Conservation (phyloP, 208 protist species). For the Tritrichomonas musculus region DNA sequence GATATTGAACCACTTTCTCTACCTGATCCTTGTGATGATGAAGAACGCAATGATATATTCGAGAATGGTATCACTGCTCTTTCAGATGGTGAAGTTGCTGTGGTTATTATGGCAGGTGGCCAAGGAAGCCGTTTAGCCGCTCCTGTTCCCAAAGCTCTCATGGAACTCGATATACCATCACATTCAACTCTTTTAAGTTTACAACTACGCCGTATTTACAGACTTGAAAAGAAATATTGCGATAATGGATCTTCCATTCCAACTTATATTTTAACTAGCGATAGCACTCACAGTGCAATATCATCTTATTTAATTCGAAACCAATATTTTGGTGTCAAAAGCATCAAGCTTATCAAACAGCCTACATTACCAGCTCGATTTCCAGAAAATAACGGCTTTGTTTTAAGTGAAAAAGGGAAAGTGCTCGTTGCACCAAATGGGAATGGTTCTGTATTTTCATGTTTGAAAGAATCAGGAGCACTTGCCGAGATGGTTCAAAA, state of each 20-base stretch:
- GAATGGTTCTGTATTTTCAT: background rate
- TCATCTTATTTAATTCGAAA: background rate
- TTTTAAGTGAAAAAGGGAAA: background rate
- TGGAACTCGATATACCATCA: background rate
- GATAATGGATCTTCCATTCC: background rate
- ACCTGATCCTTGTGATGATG: no score
- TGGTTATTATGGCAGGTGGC: background rate
- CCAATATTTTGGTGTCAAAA: background rate
- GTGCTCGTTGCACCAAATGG: conserved; percentile 19
- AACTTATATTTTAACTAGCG: background rate
- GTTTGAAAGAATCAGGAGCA: background rate
- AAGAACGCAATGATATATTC: background rate
- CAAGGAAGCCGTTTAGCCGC: background rate
- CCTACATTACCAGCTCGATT: background rate
- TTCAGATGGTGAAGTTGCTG: background rate
- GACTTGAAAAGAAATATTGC: background rate
- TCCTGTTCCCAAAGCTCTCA: background rate
- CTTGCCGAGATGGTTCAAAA: background rate
- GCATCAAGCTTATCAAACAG: background rate
- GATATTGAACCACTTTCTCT: no score
- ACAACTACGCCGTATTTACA: background rate
- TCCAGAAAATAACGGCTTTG: background rate
- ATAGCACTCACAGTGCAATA: background rate
- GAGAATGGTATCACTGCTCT: background rate
- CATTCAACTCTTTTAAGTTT: background rate